These are phyloP conservation scores for Saksenaea vasiformis DNA, from an alignment of 371 early-diverging fungal genomes.

Conservation along the genomic window DNA sequence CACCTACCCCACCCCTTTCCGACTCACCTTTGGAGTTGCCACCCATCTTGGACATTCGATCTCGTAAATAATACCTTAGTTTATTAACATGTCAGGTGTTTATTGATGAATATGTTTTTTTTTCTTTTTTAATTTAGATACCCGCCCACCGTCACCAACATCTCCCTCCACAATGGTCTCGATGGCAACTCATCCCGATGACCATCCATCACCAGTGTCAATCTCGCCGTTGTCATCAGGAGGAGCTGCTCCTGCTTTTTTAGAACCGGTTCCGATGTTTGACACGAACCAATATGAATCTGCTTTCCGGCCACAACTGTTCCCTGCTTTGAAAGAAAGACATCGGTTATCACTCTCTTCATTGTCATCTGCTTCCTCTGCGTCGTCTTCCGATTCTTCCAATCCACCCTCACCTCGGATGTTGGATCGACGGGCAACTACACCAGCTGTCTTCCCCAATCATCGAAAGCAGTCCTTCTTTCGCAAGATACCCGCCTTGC, in stretches of 20 bases:
- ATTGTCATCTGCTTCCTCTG: slow-evolving; percentile 12
- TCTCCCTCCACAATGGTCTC: slow-evolving; percentile 9
- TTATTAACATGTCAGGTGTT: neutral
- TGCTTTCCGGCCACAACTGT: slow-evolving; percentile 22
- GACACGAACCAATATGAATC: slow-evolving; percentile 9
- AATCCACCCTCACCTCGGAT: slow-evolving; percentile 14
- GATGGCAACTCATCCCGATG: slow-evolving; percentile 7
- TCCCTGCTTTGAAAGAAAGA: slow-evolving; percentile 18
- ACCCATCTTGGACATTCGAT: slow-evolving; percentile 20
- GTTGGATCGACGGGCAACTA: slow-evolving; percentile 6
- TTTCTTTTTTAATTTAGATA: neutral
- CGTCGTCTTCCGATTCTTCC: slow-evolving; percentile 20
- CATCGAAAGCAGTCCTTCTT: slow-evolving; percentile 2
- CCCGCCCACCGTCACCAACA: slow-evolving; percentile 19
- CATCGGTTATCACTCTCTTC: slow-evolving; percentile 6
- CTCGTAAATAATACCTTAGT: neutral
- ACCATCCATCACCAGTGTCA: slow-evolving; percentile 5
- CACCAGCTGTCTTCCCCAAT: neutral
- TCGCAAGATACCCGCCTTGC: slow-evolving; percentile 23
- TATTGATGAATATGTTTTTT: neutral
- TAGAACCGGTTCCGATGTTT: slow-evolving; percentile 31
- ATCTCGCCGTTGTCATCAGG: slow-evolving; percentile 7
- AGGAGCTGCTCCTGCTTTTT: slow-evolving; percentile 18
- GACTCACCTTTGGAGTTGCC: slow-evolving; percentile 21
- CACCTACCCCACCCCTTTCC: slow-evolving; percentile 19